Evolutionary conservation across 2,329 filamentous ascomycete genomes (phyloP).

Genomic region (Gremmenia infestans): DNA sequence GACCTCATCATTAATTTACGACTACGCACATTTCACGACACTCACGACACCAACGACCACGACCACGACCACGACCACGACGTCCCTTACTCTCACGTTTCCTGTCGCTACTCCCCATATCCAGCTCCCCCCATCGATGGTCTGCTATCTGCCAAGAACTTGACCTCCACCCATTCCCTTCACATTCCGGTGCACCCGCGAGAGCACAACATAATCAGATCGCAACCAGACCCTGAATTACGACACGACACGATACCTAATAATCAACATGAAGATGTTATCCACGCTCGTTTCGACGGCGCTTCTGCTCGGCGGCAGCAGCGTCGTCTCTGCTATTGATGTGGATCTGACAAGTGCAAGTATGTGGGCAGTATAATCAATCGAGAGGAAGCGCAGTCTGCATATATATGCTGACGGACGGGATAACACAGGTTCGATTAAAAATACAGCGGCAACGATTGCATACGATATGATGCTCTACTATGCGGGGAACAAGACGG

Average conservation of each 20-base stretch:
- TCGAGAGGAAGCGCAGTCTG: too few relatives aligned
- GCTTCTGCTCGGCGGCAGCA: conserved; percentile 17
- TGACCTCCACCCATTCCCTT: conserved; percentile 18
- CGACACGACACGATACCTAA: background rate
- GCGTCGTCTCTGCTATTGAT: conserved; percentile 31
- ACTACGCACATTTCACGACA: background rate
- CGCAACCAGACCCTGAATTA: background rate
- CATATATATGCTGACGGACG: conserved; percentile 33
- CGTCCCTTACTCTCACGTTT: background rate
- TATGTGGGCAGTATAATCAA: conserved; percentile 9
- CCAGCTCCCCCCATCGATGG: background rate
- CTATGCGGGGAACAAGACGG: conserved; percentile 38
- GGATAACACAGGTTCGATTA: conserved; percentile 37
- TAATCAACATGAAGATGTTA: conserved; percentile 16
- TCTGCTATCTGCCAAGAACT: conserved; percentile 6
- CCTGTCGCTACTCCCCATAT: conserved; percentile 3
- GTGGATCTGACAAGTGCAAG: conserved; percentile 25
- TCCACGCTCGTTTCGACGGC: conserved; percentile 20
- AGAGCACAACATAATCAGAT: background rate
- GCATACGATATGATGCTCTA: conserved; percentile 34
- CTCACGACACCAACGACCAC: background rate
- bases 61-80: too few relatives aligned
- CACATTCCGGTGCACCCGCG: background rate
- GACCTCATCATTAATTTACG: too few relatives aligned
- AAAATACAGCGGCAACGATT: conserved; percentile 27